Conservation (phyloP, 768 basidiomycete species). For the Tephrocybe sp. region DNA sequence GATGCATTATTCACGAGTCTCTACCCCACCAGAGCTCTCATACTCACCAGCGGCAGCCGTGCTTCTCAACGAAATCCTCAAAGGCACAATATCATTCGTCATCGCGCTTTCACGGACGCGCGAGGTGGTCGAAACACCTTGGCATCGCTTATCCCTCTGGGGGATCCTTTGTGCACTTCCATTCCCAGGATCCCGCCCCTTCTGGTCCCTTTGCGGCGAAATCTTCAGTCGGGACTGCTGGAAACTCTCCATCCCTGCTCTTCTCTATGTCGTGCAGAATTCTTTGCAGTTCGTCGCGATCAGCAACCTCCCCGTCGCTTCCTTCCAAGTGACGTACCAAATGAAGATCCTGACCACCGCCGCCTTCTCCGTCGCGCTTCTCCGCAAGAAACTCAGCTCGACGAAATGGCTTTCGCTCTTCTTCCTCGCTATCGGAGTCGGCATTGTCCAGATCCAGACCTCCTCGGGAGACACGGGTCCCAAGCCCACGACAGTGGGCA, state of each 20-base stretch:
- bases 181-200: slow-evolving; percentile 48
- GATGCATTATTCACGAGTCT: slow-evolving; percentile 98
- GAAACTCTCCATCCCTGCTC: slow-evolving; percentile 96
- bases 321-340: slow-evolving; percentile 97
- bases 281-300: slow-evolving; percentile 97
- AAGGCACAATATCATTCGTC: slow-evolving; percentile 87
- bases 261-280: slow-evolving; percentile 96
- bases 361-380: slow-evolving; percentile 83
- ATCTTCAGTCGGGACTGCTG: slow-evolving; percentile 93
- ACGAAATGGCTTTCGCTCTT: slow-evolving; percentile 88
- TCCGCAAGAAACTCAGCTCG: slow-evolving; percentile 69
- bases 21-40: slow-evolving; percentile 69
- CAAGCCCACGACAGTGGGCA: slow-evolving; percentile 52
- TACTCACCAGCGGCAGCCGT: slow-evolving; percentile 97
- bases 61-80: slow-evolving; percentile 90
- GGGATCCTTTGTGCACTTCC: slow-evolving; percentile 34
- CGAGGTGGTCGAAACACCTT: slow-evolving; percentile 39
- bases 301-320: slow-evolving; percentile 92
- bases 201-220: slow-evolving; percentile 61
- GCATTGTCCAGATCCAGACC: slow-evolving; percentile 92
- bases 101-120: slow-evolving; percentile 69
- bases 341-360: slow-evolving; percentile 99
- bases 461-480: slow-evolving; percentile 27
- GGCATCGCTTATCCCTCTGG: slow-evolving; percentile 40
- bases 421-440: slow-evolving; percentile 89